Percentiles rank a stretch among this genome's conserved stretches.
Conservation (phyloP, 176 grass and related monocot genomes). For the Cymbopogon citratus region DNA sequence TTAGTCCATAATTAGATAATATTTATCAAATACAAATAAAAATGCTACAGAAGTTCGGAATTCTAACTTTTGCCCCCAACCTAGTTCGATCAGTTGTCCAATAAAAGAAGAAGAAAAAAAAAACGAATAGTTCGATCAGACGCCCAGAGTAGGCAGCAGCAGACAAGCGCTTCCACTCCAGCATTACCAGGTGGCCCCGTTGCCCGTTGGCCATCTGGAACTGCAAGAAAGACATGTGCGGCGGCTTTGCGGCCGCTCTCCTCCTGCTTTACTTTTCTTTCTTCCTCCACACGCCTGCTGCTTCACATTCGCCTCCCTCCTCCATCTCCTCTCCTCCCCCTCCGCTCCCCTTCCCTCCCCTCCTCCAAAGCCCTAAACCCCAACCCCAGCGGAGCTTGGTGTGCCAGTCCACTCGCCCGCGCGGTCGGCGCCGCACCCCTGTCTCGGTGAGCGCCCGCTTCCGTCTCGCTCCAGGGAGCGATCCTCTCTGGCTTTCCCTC, state of each 20-base stretch:
- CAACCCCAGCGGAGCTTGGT: not conserved
- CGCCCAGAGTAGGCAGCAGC: too few relatives aligned
- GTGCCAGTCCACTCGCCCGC: not conserved
- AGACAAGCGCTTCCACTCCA: too few relatives aligned
- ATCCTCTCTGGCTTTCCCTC: not conserved
- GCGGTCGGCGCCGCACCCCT: slow-evolving; percentile 1
- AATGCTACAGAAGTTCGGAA: too few relatives aligned
- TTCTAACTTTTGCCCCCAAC: too few relatives aligned
- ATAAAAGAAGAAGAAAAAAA: too few relatives aligned
- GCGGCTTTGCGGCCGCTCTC: not conserved
- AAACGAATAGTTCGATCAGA: too few relatives aligned
- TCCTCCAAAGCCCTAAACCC: slow-evolving; percentile 43
- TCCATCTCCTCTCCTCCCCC: too few relatives aligned
- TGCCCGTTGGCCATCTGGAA: not conserved
- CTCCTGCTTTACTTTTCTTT: slow-evolving; percentile 16
- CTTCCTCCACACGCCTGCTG: slow-evolving; percentile 13
- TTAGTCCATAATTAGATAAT: too few relatives aligned
- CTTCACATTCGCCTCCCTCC: not conserved
- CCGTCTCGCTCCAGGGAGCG: not conserved
- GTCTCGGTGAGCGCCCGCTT: not conserved
- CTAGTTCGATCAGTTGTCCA: too few relatives aligned
- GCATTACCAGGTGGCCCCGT: not conserved
- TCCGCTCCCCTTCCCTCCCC: not conserved
- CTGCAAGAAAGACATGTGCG: not conserved
- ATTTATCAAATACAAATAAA: too few relatives aligned